These are phyloP conservation scores for Phytopythium mirpurense DNA, from an alignment of 352 stramenopile genomes.

Conservation along the genomic window DNA sequence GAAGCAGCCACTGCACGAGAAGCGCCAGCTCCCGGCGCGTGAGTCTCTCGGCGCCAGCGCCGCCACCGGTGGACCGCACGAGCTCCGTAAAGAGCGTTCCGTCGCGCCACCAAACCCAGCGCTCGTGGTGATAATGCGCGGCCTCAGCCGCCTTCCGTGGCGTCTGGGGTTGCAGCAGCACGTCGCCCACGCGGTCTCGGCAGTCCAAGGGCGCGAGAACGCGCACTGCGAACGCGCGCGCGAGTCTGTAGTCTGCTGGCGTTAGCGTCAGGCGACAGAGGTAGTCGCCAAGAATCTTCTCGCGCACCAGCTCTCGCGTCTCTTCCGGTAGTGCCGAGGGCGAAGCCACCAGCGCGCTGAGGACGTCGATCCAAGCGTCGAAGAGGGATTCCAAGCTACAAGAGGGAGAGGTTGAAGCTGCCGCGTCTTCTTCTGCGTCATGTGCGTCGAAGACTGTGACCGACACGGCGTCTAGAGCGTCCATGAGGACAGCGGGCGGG, in stretches of 20 bases:
- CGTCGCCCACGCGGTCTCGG: conserved; percentile 10
- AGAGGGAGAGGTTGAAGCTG: conserved; percentile 3
- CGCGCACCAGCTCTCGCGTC: conserved; percentile 11
- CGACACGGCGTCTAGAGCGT: conserved; percentile 14
- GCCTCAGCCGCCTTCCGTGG: not conserved
- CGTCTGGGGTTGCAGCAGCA: conserved; percentile 13
- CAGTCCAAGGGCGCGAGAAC: conserved; percentile 22
- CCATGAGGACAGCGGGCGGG: conserved; percentile 12
- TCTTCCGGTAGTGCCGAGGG: not conserved
- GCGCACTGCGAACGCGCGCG: conserved; percentile 22
- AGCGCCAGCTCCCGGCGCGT: conserved; percentile 21
- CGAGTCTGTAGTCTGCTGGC: conserved; percentile 6
- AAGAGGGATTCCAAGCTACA: conserved; percentile 7
- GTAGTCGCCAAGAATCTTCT: conserved; percentile 15
- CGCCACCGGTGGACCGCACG: conserved; percentile 9
- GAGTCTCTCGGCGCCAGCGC: not conserved
- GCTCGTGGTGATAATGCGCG: not conserved
- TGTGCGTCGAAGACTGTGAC: conserved; percentile 19
- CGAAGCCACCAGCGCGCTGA: conserved; percentile 11
- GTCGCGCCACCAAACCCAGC: conserved; percentile 32
- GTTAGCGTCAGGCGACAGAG: conserved; percentile 19
- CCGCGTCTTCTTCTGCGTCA: conserved; percentile 9
- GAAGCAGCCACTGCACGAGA: conserved; percentile 26
- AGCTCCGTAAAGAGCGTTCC: conserved; percentile 22
- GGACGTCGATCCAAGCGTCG: conserved; percentile 21